These are phyloP conservation scores for Scheffersomyces quercinus DNA, from an alignment of 1,139 yeast genomes.

Conservation along the genomic window DNA sequence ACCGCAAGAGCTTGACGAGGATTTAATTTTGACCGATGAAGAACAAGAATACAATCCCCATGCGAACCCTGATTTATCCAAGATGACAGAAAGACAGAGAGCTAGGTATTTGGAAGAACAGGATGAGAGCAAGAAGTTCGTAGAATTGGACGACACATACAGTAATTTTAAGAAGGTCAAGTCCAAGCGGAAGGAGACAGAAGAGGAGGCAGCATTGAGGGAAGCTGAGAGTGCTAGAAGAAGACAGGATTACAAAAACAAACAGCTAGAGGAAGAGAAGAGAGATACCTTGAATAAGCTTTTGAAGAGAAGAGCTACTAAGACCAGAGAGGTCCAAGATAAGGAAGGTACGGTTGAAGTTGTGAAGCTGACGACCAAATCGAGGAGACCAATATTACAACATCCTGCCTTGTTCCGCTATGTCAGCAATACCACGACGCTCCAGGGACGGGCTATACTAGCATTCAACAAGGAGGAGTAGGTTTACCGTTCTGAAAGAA, in stretches of 20 bases:
- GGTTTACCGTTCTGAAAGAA: too few relatives aligned
- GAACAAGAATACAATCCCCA: constrained; percentile 44
- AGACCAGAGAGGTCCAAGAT: constrained; percentile 48
- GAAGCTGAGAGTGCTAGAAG: constrained; percentile 89
- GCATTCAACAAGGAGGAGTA: constrained; percentile 13
- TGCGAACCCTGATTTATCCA: constrained; percentile 47
- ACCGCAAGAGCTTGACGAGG: constrained; percentile 33
- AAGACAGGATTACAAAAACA: constrained; percentile 81
- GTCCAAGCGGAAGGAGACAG: constrained; percentile 60
- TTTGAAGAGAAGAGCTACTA: constrained; percentile 77
- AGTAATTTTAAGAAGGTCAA: constrained; percentile 25
- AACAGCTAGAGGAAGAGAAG: constrained; percentile 88
- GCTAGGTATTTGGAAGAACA: constrained; percentile 44
- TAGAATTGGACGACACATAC: constrained; percentile 25
- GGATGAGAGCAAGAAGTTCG: constrained; percentile 18
- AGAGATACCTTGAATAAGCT: constrained; percentile 85
- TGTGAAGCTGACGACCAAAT: constrained; percentile 23
- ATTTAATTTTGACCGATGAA: constrained; percentile 44
- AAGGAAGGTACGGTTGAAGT: constrained; percentile 29
- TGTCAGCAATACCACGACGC: constrained; percentile 16
- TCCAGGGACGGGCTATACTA: constrained; percentile 13
- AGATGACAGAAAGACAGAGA: constrained; percentile 65
- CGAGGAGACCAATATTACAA: constrained; percentile 35
- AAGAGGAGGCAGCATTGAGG: constrained; percentile 78
- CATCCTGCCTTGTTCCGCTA: constrained; percentile 43